A percentile compares a stretch with the other conserved stretches of the same genome.
These are phyloP conservation scores for Populus tremula DNA, from an alignment of 345 rosid species.

Conservation along the genomic window DNA sequence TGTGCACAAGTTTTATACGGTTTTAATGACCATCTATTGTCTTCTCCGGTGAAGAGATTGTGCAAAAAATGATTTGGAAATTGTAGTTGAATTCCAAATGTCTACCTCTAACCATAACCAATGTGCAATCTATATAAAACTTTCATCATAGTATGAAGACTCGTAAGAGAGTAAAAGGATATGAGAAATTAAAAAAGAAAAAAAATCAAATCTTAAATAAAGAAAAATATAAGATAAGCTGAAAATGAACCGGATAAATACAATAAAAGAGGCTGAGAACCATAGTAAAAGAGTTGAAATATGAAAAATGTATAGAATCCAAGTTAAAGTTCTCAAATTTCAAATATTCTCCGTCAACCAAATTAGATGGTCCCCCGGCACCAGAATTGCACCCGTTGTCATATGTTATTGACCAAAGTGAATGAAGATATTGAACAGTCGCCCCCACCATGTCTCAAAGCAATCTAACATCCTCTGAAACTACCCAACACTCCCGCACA, in stretches of 20 bases:
- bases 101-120: background rate
- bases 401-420: conserved; percentile 22
- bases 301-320: background rate
- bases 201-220: too few relatives aligned
- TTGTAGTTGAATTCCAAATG: background rate
- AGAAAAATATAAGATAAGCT: too few relatives aligned
- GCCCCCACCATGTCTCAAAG: conserved; percentile 23
- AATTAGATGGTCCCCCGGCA: conserved; percentile 17
- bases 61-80: background rate
- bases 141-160: too few relatives aligned
- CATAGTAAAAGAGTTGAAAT: background rate
- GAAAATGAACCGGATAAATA: too few relatives aligned
- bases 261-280: too few relatives aligned
- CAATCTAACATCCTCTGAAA: conserved; percentile 19
- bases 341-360: background rate
- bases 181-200: too few relatives aligned
- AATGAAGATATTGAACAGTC: conserved; percentile 18
- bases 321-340: conserved; percentile 3
- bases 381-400: conserved; percentile 4
- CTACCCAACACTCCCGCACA: conserved; percentile 13
- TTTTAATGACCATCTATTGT: background rate
- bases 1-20: background rate
- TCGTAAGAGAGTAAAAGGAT: too few relatives aligned
- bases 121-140: background rate
- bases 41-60: background rate